Percentiles rank a stretch among this genome's conserved stretches.
These are phyloP conservation scores for Ganoderma resinaceum DNA, from an alignment of 1,284 basidiomycete species.

Conservation along the genomic window DNA sequence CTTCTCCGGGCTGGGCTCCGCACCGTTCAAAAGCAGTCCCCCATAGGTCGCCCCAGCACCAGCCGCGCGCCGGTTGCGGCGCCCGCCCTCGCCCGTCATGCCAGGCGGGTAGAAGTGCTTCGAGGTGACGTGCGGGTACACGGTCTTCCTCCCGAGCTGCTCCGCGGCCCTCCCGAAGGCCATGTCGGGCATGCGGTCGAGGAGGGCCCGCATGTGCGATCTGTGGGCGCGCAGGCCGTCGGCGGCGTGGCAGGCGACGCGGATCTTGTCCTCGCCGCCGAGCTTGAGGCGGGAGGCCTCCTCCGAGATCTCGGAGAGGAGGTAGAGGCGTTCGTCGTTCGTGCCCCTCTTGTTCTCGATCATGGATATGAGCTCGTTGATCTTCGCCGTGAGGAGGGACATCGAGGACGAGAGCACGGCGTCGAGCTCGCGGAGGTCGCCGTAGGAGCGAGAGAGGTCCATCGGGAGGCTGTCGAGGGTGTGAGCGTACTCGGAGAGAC, in stretches of 20 bases:
- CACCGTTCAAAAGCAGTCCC: slow-evolving; percentile 33
- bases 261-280: slow-evolving; percentile 98
- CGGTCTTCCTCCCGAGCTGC: slow-evolving; percentile 65
- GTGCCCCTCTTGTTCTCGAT: slow-evolving; percentile 73
- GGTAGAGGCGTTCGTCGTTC: slow-evolving; percentile 85
- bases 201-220: slow-evolving; percentile 69
- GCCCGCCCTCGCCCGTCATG: slow-evolving; percentile 59
- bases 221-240: slow-evolving; percentile 86
- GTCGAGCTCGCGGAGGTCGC: slow-evolving; percentile 96
- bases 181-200: slow-evolving; percentile 72
- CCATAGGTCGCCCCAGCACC: slow-evolving; percentile 27
- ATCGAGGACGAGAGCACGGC: slow-evolving; percentile 94
- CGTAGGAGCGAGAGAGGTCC: slow-evolving; percentile 94
- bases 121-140: slow-evolving; percentile 77
- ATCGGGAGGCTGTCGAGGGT: slow-evolving; percentile 93
- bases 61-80: slow-evolving; percentile 55
- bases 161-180: slow-evolving; percentile 41
- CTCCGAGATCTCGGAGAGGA: slow-evolving; percentile 93
- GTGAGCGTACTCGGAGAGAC: slow-evolving; percentile 87
- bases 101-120: slow-evolving; percentile 65
- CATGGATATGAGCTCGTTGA: slow-evolving; percentile 76
- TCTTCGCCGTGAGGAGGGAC: slow-evolving; percentile 79
- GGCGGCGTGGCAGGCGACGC: slow-evolving; percentile 93
- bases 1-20: slow-evolving; percentile 61
- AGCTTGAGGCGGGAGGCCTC: slow-evolving; percentile 92